A percentile compares a stretch with the other conserved stretches of the same genome.
phyloP scores from a whole-genome alignment of 2,329 filamentous ascomycete species.

The Fusarium temperatum region DNA sequence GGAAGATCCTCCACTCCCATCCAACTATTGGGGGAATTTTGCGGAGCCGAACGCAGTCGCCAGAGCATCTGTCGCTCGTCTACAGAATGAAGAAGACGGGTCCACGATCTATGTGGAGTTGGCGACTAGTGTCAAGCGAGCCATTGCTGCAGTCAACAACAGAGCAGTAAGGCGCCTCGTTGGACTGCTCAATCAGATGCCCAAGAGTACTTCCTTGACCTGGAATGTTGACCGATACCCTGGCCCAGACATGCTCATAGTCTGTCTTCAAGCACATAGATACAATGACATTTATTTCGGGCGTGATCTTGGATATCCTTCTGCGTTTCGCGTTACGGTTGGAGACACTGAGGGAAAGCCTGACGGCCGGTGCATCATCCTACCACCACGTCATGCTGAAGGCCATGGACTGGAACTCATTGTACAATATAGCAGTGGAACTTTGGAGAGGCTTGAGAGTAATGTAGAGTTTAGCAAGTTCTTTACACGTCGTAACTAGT shows the following conservation, averaged over 20 bases:
- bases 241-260: conserved; percentile 13
- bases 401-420: background rate
- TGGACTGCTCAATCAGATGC: conserved; percentile 15
- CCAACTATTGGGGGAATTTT: conserved; percentile 12
- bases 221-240: conserved; percentile 17
- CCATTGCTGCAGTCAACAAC: background rate
- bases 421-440: background rate
- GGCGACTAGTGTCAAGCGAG: background rate
- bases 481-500: background rate
- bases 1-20: background rate
- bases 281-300: conserved; percentile 12
- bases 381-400: background rate
- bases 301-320: background rate
- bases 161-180: conserved; percentile 12
- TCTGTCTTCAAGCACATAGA: conserved; percentile 2
- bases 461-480: background rate
- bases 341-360: conserved; percentile 10
- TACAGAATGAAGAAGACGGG: background rate
- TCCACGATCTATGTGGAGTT: background rate
- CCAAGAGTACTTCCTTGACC: conserved; percentile 5
- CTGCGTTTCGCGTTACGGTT: background rate
- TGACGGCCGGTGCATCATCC: conserved; percentile 7
- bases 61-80: background rate
- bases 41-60: conserved; percentile 10
- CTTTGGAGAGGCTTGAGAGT: conserved; percentile 2